Base-by-base conservation (phyloP, 345 rosid genomes). In the Balakata baccata region DNA sequence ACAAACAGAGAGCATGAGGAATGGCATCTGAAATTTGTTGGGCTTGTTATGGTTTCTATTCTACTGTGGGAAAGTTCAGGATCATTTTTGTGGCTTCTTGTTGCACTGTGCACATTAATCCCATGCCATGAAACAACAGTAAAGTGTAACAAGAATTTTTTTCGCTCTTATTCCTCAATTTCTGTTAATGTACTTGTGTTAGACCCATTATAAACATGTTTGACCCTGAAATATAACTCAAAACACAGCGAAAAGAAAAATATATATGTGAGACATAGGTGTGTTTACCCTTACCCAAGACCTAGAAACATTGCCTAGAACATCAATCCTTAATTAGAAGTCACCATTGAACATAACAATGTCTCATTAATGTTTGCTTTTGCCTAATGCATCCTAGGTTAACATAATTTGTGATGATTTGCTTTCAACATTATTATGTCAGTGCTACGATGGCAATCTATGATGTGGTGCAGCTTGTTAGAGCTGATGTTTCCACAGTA, bases 401-500 rank as follows among this genome's bases (percentile, higher is more conserved):
- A n/a, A 20, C 43, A 60, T 39, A 41, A 11, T 17, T 47, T 37
- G 11, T 17, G 46, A 52, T 76, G 41, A 74, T 63, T 54, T 43
- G 23, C 39, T 53, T 67, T 45, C 65, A 61, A n/a, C 56, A 69
- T 39, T 64, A 23, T 73, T 39, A 41, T 73, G 50, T 57, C 89
- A 95, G 99, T 83, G 96, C 98, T 72, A 86, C 97, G 9, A 89
- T 95, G 97, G 99, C 96, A 43, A 95, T 95, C 80, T 91, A 88
- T 59, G 99, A 95, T 29, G 96, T 89, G 37, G 85, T 95, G 74
- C 94, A 91, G 72, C 94, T 95, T 45, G 92, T 92, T 77, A 86
- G 97, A 77, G 98, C 96, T 39, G 94, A 95, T 77, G 96, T 92
- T 63, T 92, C 98, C 3, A 95, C 98, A 0, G 81, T 91, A 70